Conservation (phyloP, 305 asterid species). For the Ajuga reptans region DNA sequence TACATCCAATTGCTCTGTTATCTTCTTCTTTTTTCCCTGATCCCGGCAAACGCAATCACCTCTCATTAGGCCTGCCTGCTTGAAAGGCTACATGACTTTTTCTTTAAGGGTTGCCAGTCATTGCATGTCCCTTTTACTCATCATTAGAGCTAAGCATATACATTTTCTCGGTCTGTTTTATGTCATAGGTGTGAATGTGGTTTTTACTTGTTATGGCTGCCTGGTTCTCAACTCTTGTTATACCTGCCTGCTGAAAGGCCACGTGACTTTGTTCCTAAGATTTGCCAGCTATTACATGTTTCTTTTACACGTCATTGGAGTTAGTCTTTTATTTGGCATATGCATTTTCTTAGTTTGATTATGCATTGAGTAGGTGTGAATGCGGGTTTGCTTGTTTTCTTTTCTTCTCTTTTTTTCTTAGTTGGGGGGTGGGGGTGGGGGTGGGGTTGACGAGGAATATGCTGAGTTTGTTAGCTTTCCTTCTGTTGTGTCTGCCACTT, state of each 20-base stretch:
- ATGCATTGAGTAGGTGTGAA: background rate
- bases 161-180: no score
- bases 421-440: background rate
- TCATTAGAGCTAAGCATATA: background rate
- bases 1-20: background rate
- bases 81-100: background rate
- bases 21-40: background rate
- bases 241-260: background rate
- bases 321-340: slow-evolving; percentile 14
- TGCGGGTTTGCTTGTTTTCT: background rate
- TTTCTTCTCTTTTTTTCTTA: no score
- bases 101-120: background rate
- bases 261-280: background rate
- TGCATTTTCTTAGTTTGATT: background rate
- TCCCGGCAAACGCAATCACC: background rate
- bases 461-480: slow-evolving; percentile 12
- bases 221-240: background rate
- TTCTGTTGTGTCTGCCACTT: background rate
- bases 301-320: background rate
- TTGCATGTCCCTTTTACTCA: background rate
- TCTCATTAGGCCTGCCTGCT: background rate
- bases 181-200: no score
- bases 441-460: background rate
- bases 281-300: background rate
- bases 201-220: no score